A percentile compares a stretch with the other conserved stretches of the same genome.
Conservation (phyloP, 495 filamentous ascomycete species). For the Podospora pseudopauciseta region DNA sequence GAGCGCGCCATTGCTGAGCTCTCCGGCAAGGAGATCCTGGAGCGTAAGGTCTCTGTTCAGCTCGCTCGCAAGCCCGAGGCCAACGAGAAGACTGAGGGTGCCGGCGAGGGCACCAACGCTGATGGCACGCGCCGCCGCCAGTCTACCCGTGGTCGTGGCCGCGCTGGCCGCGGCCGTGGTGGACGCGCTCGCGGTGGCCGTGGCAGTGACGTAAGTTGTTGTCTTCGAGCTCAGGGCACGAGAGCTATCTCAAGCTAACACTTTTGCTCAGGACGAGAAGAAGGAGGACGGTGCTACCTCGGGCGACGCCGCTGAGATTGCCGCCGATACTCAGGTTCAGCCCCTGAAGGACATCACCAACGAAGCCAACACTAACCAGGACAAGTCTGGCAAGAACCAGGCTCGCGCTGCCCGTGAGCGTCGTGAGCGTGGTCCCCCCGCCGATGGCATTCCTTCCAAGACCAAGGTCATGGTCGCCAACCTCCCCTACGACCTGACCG, state of each 20-base stretch:
- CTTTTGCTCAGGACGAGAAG: constrained; percentile 37
- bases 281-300: constrained; percentile 48
- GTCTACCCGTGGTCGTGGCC: constrained; percentile 64
- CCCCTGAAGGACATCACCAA: constrained; percentile 55
- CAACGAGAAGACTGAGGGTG: constrained; percentile 63
- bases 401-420: constrained; percentile 53
- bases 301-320: constrained; percentile 27
- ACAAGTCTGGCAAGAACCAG: constrained; percentile 47
- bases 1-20: constrained; percentile 91
- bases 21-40: constrained; percentile 92
- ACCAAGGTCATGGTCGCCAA: constrained; percentile 99
- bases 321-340: constrained; percentile 39
- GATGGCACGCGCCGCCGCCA: constrained; percentile 77
- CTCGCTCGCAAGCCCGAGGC: constrained; percentile 95
- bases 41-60: constrained; percentile 98
- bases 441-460: constrained; percentile 97
- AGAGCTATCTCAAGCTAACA: constrained; percentile 15
- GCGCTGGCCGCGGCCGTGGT: constrained; percentile 68
- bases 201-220: constrained; percentile 56
- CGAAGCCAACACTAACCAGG: constrained; percentile 41
- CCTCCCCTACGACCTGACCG: constrained; percentile 93
- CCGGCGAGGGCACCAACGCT: constrained; percentile 54
- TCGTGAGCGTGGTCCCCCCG: constrained; percentile 87
- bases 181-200: constrained; percentile 72
- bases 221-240: not conserved